Evolutionary conservation across 2,329 filamentous ascomycete genomes (phyloP), one percentile per base, ranked within the genome.

Genomic region (Aureobasidium lini): DNA sequence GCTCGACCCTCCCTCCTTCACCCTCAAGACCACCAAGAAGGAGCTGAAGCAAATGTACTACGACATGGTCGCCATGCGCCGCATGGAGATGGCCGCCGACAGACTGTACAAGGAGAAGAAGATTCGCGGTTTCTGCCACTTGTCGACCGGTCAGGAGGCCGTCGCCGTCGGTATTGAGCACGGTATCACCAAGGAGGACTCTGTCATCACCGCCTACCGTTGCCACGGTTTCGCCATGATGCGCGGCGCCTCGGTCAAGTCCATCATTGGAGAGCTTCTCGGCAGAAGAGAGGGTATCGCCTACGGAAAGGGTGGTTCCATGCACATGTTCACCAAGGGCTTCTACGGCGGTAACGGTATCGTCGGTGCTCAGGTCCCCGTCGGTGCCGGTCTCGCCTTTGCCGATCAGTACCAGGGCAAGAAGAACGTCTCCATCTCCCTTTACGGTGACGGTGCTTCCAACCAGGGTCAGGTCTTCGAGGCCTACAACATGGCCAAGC

Each of bases 31-130:
- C 65, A 97, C 93, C 72, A 99, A 99, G 87, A 91, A 89, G 79
- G 89, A 97, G 81, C 81, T 99, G 75, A 97, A 95, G 86, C 83
- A 95, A 82, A 97, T 97, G 87, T 99, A 99, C 84, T 87, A 87
- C 76, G 90, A 97, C 76, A 97, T 99, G 94, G 93, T 97, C 59
- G 81, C 85, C 66, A 86, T 91, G 72, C 86, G 92, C 79, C 94
- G 95, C 76, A 96, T 99, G 94, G 94, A 99, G 80, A 96, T 99
- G 93, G 92, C 93, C 67, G 91, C 94, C 79, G 94, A 99, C 75
- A 86, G 93, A 74, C 82, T 99, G 72, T 99, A 99, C 89, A 99
- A 99, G 83, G 94, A 97, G 83, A 99, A 99, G 88, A 97, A 99
- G 84, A 97, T 99, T 70, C 89, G 94, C 70, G 94, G 94, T 80